Conservation (phyloP, 306 rosid genomes). For the Gastrolobium villosum region DNA sequence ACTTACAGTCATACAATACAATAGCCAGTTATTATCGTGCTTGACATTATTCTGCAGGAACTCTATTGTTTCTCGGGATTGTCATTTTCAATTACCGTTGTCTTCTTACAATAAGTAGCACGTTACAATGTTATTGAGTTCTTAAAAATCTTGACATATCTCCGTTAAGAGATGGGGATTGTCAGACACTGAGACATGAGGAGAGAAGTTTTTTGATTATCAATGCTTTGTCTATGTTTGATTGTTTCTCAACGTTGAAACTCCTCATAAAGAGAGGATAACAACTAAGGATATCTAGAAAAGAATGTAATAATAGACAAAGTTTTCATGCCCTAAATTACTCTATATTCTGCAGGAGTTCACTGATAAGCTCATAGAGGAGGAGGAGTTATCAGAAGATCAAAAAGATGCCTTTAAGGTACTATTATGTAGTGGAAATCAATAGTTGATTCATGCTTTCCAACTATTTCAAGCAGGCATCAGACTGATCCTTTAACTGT, state of each 20-base stretch:
- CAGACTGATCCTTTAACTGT: conserved; percentile 11
- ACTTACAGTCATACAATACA: conserved; percentile 9
- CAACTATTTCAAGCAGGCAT: background rate
- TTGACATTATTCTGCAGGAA: conserved; percentile 3
- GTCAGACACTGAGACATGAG: background rate
- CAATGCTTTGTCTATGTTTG: conserved; percentile 1
- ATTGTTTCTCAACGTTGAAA: background rate
- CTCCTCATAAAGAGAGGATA: background rate
- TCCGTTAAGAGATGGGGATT: background rate
- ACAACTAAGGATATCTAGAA: background rate
- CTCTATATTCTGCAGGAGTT: conserved; percentile 63
- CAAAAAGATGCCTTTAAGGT: conserved; percentile 75
- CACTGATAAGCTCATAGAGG: conserved; percentile 67
- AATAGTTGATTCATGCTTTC: background rate
- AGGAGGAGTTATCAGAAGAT: conserved; percentile 65
- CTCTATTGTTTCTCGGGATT: background rate
- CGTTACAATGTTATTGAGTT: conserved; percentile 3
- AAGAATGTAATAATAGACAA: background rate
- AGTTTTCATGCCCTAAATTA: background rate
- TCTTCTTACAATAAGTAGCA: conserved; percentile 15
- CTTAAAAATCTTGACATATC: conserved; percentile 5
- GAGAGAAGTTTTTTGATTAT: background rate
- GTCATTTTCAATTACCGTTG: background rate
- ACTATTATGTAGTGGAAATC: conserved; percentile 34
- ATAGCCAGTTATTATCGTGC: background rate